Conservation (phyloP, 2,329 filamentous ascomycete genomes). For the Fusarium caatingaense region DNA sequence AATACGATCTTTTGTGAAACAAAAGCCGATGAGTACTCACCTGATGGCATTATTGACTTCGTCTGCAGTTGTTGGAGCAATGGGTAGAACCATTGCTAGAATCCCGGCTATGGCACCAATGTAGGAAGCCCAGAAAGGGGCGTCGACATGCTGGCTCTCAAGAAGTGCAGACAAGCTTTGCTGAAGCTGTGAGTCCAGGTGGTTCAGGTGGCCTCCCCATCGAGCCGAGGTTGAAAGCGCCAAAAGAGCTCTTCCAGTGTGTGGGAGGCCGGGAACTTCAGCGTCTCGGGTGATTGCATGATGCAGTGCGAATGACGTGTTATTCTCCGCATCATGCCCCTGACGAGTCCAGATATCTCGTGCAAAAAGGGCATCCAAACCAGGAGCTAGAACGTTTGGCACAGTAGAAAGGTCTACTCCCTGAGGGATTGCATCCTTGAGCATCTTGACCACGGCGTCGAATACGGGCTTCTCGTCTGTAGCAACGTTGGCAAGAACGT, state of each 20-base stretch:
- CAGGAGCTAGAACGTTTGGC: constrained; percentile 57
- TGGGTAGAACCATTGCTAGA: constrained; percentile 57
- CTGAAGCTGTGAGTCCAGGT: constrained; percentile 59
- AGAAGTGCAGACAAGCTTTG: constrained; percentile 57
- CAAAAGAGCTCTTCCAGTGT: constrained; percentile 76
- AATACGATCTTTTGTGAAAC: not conserved
- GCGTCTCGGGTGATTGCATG: constrained; percentile 76
- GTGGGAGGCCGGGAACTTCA: constrained; percentile 77
- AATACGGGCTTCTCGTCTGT: constrained; percentile 47
- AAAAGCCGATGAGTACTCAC: constrained; percentile 50
- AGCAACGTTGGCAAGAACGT: constrained; percentile 48
- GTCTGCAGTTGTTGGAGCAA: constrained; percentile 52
- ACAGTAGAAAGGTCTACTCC: constrained; percentile 50
- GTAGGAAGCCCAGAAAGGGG: constrained; percentile 66
- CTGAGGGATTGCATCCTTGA: constrained; percentile 58
- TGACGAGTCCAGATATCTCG: constrained; percentile 63
- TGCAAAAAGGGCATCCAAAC: constrained; percentile 59
- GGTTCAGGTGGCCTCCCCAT: constrained; percentile 73
- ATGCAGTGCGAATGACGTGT: constrained; percentile 78
- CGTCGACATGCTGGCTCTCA: constrained; percentile 51
- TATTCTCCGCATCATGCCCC: constrained; percentile 62
- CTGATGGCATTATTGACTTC: constrained; percentile 53
- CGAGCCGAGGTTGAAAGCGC: constrained; percentile 78
- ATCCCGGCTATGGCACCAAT: constrained; percentile 61
- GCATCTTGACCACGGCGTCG: constrained; percentile 52